A percentile compares a stretch with the other conserved stretches of the same genome.
These are phyloP conservation scores for Pseudogymnoascus sp. DNA, from an alignment of 2,329 filamentous ascomycete species.

Conservation along the genomic window DNA sequence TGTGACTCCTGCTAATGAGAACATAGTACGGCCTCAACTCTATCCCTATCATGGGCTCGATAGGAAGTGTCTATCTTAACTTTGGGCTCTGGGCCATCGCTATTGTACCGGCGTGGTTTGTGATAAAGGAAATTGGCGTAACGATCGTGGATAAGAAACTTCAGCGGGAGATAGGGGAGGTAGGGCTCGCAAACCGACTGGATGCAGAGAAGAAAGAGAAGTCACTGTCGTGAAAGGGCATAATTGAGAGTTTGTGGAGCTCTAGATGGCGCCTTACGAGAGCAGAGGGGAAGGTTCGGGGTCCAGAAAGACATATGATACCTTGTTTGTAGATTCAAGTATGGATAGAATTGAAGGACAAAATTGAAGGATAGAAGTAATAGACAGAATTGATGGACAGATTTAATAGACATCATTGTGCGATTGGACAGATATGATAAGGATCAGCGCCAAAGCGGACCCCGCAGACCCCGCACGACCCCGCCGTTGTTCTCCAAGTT, in stretches of 20 bases:
- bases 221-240: neutral
- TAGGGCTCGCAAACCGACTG: neutral
- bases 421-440: too few relatives aligned
- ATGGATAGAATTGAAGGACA: neutral
- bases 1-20: neutral
- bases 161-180: constrained; percentile 15
- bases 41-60: constrained; percentile 51
- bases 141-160: constrained; percentile 22
- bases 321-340: neutral
- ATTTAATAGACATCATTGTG: too few relatives aligned
- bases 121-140: constrained; percentile 36
- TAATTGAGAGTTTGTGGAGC: neutral
- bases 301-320: neutral
- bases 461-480: neutral
- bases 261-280: neutral
- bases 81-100: constrained; percentile 60
- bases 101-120: constrained; percentile 58
- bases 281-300: too few relatives aligned
- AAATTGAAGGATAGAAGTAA: neutral
- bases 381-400: too few relatives aligned
- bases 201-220: neutral
- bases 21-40: constrained; percentile 55
- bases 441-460: neutral
- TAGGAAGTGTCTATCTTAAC: constrained; percentile 63
- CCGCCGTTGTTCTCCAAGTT: neutral